Evolutionary conservation across 805 yeast genomes (phyloP), one percentile per base, ranked within the genome.

Genomic region (Yarrowia deformans): DNA sequence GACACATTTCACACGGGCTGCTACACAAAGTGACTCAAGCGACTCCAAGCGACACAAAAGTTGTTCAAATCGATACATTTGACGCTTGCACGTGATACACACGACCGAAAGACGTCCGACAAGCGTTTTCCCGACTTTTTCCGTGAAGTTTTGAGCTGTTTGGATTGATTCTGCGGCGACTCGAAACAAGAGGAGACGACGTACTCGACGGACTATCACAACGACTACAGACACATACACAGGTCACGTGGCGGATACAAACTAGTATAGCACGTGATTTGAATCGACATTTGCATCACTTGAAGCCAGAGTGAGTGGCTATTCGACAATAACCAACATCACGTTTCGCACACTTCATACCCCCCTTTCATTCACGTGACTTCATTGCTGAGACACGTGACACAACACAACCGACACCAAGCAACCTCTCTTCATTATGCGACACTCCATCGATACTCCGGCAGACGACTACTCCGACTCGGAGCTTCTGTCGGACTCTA

Each of bases 391-490:
- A 29, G 8, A 13, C 23, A 49, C 54, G 40, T 35, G 32, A 35
- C 58, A 14, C 43, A 14, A 6, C 8, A 40, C 43, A 40, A 12
- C 8, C 16, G 42, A 39, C 42, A 5, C 42, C 10, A 39, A 10
- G 42, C 42, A 5, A 39, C 39, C 5, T 10, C 42, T 23, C 29
- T 1, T 39, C 13, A 29, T 4, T 6, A 56, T 56, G 64, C 37
- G 52, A 60, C 66, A 60, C 9, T 60, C 66, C 3, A 60, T 60
- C 40, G 66, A 60, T 42, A 60, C 42, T 1, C 52, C 66, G 1
- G 50, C 66, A 2, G 66, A 60, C 19, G 66, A 60, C 66, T 60
- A 34, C 29, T 39, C 48, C 42, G 66, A 60, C 18, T 43, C 66
- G 37, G 66, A 60, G 52, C 52, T 60, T 12, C 52, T 60, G n/a